Evolutionary conservation across 176 grass and related monocot species (phyloP).

Genomic region (Carex kokanica): DNA sequence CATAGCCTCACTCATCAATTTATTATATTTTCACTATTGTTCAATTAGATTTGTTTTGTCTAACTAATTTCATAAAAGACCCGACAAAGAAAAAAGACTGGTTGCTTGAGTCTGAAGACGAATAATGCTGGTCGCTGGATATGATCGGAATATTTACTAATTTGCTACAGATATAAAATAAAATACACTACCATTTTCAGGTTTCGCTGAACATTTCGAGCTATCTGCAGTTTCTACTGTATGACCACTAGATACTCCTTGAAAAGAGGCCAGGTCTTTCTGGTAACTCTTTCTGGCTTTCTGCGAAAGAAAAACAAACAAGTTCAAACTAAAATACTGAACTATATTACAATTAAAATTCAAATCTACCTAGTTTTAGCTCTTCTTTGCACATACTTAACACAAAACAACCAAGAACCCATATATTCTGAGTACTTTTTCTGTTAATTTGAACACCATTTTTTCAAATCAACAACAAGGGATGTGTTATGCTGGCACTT

Average conservation of each 20-base stretch:
- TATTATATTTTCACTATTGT: neutral
- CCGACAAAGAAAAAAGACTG: neutral
- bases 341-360: conserved; percentile 7
- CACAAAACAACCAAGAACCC: neutral
- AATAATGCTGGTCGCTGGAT: neutral
- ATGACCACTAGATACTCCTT: conserved; percentile 26
- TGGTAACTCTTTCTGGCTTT: conserved; percentile 94
- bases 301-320: conserved; percentile 33
- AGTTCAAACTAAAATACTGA: neutral
- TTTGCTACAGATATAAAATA: conserved; percentile 1
- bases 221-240: conserved; percentile 37
- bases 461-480: neutral
- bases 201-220: conserved; percentile 38
- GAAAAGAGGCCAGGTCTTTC: conserved; percentile 56
- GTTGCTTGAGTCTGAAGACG: neutral
- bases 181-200: conserved; percentile 60
- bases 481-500: neutral
- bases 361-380: neutral
- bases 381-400: neutral
- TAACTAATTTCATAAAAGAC: neutral
- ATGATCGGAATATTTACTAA: neutral
- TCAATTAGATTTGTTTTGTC: neutral
- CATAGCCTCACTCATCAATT: neutral
- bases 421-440: neutral
- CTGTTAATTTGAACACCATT: neutral